Evolutionary conservation across 257 asterid genomes (phyloP), one percentile per base, ranked within the genome.

Genomic region (Fraxinus cuspidata): DNA sequence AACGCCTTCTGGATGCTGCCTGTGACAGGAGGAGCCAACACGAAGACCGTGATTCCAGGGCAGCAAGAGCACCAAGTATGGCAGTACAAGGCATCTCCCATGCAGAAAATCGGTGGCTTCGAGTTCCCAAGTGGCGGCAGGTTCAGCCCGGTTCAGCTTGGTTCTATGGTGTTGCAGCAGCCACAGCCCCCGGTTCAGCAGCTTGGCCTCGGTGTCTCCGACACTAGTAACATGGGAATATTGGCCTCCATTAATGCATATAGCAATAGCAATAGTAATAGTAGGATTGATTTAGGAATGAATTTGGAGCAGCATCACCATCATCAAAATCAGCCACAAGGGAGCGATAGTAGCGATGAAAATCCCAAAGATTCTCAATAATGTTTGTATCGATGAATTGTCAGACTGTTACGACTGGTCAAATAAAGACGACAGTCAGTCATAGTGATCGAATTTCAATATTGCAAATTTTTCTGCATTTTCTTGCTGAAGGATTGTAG

Each of bases 1-100:
- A 94, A 86, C 81, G 86, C 91, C 70, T 94, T 91, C 80, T 92
- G 97, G 98, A 94, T 92, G 98, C 87, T 91, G 11, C 98, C 98
- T 0, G 91, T 92, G 12, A 78, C 88, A 0, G 93, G 92, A 1
- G 84, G 87, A 65, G 69, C 86, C 5, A 75, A 89, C 68, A 34
- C 86, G 11, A 78, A 88, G 37, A 40, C 80, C 66, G 87, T 6
- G 53, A 74, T 31, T 10, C 34, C 34, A 9, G 88, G 82, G 66
- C 96, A 83, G 81, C 94, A 79, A 31, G 98, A 92, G 73, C 86
- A 77, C 56, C 87, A 79, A 63, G 34, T 77, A 18, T 92, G 96
- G 98, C 95, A 81, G 87, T 90, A 90, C 70, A 90, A 88, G 81
- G 85, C 88, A 0, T 79, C 94, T 19, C 69, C 89, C 11, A 85